Evolutionary conservation across 1,284 basidiomycete species (phyloP).

Genomic region (Apiotrichum gracile): DNA sequence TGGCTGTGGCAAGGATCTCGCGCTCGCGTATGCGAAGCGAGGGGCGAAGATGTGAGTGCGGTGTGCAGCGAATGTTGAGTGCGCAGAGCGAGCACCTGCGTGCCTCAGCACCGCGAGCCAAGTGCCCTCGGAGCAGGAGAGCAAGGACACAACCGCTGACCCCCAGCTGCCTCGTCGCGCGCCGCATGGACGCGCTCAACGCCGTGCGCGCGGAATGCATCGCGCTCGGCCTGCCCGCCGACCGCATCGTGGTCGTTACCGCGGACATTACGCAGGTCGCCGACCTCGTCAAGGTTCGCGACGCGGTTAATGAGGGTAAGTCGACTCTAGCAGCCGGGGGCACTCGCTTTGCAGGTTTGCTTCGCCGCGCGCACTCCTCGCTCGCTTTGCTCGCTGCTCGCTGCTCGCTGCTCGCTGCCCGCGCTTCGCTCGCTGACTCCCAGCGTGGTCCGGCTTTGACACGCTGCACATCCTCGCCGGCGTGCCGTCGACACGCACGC

Average conservation of each 20-base stretch:
- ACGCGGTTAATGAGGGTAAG: constrained; percentile 57
- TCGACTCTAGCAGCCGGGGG: too few relatives aligned
- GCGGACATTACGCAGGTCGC: constrained; percentile 65
- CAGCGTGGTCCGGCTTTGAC: constrained; percentile 76
- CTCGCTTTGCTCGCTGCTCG: neutral
- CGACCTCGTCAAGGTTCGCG: constrained; percentile 63
- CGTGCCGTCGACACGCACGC: constrained; percentile 71
- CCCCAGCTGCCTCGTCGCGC: constrained; percentile 63
- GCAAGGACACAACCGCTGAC: neutral
- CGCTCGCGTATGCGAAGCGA: constrained; percentile 63
- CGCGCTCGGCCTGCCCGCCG: constrained; percentile 26
- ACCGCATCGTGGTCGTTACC: constrained; percentile 44
- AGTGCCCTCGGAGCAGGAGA: too few relatives aligned
- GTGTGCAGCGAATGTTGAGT: too few relatives aligned
- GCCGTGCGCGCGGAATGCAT: constrained; percentile 61
- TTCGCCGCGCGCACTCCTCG: too few relatives aligned
- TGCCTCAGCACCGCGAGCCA: too few relatives aligned
- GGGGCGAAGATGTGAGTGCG: constrained; percentile 58
- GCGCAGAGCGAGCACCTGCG: neutral
- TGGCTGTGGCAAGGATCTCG: constrained; percentile 73
- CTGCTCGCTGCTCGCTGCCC: too few relatives aligned
- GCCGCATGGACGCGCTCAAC: constrained; percentile 57
- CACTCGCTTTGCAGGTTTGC: too few relatives aligned
- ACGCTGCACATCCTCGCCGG: constrained; percentile 80
- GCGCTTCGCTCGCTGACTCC: neutral